These are phyloP conservation scores for Sclerotinia nivalis DNA, from an alignment of 2,329 filamentous ascomycete genomes.

Conservation along the genomic window DNA sequence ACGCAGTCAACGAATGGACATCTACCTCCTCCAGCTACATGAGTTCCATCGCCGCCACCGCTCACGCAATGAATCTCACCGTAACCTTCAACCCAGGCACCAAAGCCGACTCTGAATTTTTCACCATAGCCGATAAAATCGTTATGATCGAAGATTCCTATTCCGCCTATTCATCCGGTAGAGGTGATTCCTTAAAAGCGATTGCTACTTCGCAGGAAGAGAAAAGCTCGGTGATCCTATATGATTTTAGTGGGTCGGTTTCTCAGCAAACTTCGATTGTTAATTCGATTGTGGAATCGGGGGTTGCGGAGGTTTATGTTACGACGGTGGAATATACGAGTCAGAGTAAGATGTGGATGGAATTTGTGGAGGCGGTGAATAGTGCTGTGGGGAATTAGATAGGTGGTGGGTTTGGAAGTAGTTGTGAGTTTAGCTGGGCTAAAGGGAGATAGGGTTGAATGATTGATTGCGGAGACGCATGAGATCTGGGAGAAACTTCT, in stretches of 20 bases:
- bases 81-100: slow-evolving; percentile 20
- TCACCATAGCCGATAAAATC: slow-evolving; percentile 15
- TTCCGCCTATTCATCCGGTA: not conserved
- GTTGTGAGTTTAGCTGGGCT: not conserved
- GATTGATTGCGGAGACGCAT: not conserved
- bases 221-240: slow-evolving; percentile 12
- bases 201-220: not conserved
- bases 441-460: not conserved
- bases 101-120: not conserved
- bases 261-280: not conserved
- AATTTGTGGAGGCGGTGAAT: not conserved
- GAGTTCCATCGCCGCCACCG: not conserved
- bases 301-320: not conserved
- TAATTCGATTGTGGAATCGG: not conserved
- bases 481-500: not conserved
- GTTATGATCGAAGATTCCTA: slow-evolving; percentile 16
- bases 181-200: not conserved
- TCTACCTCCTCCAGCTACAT: not conserved
- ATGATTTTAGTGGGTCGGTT: not conserved
- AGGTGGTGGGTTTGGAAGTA: not conserved
- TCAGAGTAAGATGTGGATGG: slow-evolving; percentile 12
- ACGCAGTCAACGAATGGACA: slow-evolving; percentile 7
- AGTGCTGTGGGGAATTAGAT: not conserved
- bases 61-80: not conserved
- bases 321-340: slow-evolving; percentile 11